Percentiles rank a stretch among this genome's conserved stretches.
Evolutionary conservation across 2,329 filamentous ascomycete genomes (phyloP).

Genomic region (Colletotrichum spaethianum): DNA sequence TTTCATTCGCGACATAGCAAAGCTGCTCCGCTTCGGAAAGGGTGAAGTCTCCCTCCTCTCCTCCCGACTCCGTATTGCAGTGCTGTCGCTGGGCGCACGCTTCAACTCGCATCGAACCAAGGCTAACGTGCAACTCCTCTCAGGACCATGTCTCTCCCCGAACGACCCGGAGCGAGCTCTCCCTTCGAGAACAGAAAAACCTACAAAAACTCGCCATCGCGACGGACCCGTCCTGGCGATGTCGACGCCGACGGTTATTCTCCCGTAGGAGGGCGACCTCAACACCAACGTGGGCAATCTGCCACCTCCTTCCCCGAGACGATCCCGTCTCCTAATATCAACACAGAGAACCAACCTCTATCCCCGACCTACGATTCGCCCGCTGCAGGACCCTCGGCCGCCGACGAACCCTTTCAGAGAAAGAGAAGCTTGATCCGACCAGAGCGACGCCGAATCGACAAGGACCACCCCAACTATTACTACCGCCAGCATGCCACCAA

Average conservation of each 20-base stretch:
- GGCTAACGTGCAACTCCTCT: constrained; percentile 35
- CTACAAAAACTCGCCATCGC: constrained; percentile 78
- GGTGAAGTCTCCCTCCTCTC: constrained; percentile 41
- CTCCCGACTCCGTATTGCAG: not conserved
- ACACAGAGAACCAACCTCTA: constrained; percentile 69
- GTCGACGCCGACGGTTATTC: constrained; percentile 75
- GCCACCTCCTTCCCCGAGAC: constrained; percentile 72
- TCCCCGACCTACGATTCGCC: constrained; percentile 62
- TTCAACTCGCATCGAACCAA: not conserved
- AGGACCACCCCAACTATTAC: constrained; percentile 93
- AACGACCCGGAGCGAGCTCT: constrained; percentile 75
- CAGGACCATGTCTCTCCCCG: constrained; percentile 73
- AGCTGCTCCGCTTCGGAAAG: constrained; percentile 38
- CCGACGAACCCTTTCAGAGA: constrained; percentile 63
- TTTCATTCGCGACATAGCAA: constrained; percentile 23
- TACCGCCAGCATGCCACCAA: constrained; percentile 95
- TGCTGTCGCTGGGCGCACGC: not conserved
- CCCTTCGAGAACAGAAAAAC: constrained; percentile 73
- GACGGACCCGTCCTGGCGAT: constrained; percentile 76
- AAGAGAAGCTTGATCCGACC: constrained; percentile 93
- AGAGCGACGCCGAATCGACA: constrained; percentile 87
- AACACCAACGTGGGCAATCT: constrained; percentile 70
- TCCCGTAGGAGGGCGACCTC: constrained; percentile 57
- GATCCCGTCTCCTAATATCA: constrained; percentile 66
- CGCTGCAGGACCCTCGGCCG: constrained; percentile 27